Conservation (phyloP, 2,329 filamentous ascomycete genomes). For the Malbranchea zuffiana region DNA sequence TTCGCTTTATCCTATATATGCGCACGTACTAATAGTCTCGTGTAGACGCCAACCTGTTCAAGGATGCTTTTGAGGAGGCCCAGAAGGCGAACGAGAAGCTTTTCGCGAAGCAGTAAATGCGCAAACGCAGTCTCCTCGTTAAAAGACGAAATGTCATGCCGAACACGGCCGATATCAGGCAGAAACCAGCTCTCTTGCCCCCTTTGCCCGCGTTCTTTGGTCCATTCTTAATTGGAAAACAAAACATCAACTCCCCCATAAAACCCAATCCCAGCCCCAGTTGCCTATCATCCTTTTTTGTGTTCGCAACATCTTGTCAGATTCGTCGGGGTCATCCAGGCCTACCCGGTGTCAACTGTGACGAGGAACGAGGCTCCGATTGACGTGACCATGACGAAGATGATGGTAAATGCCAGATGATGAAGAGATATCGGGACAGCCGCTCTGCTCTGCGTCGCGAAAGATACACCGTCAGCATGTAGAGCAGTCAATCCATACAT, state of each 20-base stretch:
- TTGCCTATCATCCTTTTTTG: conserved; percentile 5
- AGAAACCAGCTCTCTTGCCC: too few species aligned
- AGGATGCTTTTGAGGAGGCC: conserved; percentile 93
- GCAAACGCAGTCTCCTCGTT: neutral
- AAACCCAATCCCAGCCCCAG: conserved; percentile 1
- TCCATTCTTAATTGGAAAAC: neutral
- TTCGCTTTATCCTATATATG: too few species aligned
- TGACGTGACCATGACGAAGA: too few species aligned
- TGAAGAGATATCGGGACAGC: conserved; percentile 1
- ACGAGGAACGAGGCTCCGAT: conserved; percentile 2
- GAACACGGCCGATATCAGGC: conserved; percentile 1
- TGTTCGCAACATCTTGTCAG: conserved; percentile 2
- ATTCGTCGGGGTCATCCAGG: too few species aligned
- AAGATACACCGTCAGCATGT: conserved; percentile 5
- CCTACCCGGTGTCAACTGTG: too few species aligned
- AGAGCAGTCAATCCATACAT: conserved; percentile 10
- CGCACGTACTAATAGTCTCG: conserved; percentile 3
- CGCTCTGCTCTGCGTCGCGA: conserved; percentile 2
- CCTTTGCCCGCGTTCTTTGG: neutral
- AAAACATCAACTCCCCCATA: too few species aligned
- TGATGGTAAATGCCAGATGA: conserved; percentile 6
- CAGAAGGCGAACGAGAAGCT: conserved; percentile 91
- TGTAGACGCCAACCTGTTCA: conserved; percentile 88
- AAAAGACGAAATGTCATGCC: neutral
- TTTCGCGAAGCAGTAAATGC: conserved; percentile 48